phyloP scores from a whole-genome alignment of 305 asterid species.

The Euphrasia arctica region DNA sequence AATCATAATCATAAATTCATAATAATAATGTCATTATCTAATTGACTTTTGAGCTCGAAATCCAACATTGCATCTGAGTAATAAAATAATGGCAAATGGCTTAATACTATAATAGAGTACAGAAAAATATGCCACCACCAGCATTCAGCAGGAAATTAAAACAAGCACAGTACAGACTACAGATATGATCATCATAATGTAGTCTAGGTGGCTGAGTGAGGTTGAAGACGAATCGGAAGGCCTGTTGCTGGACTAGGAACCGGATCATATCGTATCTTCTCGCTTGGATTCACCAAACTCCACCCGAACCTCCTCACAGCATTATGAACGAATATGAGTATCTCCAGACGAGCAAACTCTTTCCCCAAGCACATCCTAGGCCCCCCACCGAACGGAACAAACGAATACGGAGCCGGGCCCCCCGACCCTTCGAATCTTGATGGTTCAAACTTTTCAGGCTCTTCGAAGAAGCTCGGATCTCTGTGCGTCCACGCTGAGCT shows the following conservation, averaged over 20 bases:
- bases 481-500: not conserved
- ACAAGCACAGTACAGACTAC: too few species aligned
- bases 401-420: slow-evolving; percentile 39
- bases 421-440: slow-evolving; percentile 25
- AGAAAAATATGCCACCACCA: too few species aligned
- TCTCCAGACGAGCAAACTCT: slow-evolving; percentile 55
- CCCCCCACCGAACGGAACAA: slow-evolving; percentile 58
- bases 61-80: too few species aligned
- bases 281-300: slow-evolving; percentile 37
- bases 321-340: slow-evolving; percentile 49
- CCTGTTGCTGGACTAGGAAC: slow-evolving; percentile 43
- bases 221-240: slow-evolving; percentile 42
- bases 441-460: not conserved
- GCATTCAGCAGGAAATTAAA: too few species aligned
- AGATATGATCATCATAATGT: too few species aligned
- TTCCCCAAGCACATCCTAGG: slow-evolving; percentile 61
- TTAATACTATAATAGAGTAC: not conserved
- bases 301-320: slow-evolving; percentile 36
- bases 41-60: too few species aligned
- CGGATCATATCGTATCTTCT: slow-evolving; percentile 47
- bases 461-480: slow-evolving; percentile 3
- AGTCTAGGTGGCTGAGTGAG: slow-evolving; percentile 4
- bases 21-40: too few species aligned
- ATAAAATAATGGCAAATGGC: not conserved
- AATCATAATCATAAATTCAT: too few species aligned